Evolutionary conservation across 768 basidiomycete species (phyloP).

Genomic region (Mycena filopes): DNA sequence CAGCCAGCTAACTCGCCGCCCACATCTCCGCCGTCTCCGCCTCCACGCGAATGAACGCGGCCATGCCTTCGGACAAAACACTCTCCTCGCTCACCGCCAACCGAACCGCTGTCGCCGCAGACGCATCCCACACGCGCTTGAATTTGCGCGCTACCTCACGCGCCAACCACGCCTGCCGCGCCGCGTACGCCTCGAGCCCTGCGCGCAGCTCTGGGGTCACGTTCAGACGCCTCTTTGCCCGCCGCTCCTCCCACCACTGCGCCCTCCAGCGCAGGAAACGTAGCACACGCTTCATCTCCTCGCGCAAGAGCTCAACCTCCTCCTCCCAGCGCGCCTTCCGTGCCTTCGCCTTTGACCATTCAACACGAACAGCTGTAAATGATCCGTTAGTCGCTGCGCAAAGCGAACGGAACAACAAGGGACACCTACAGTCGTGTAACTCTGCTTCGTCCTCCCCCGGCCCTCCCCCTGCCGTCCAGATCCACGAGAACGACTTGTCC

Average conservation of each 20-base stretch:
- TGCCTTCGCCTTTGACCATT: constrained; percentile 34
- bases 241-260: background rate
- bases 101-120: background rate
- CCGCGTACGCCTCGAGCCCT: constrained; percentile 9
- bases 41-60: background rate
- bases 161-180: background rate
- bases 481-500: constrained; percentile 17
- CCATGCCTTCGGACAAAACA: background rate
- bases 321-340: constrained; percentile 31
- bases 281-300: constrained; percentile 33
- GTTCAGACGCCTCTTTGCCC: background rate
- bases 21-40: background rate
- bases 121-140: background rate
- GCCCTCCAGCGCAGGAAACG: background rate
- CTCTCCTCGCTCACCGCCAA: background rate
- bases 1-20: too few relatives aligned
- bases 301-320: constrained; percentile 33
- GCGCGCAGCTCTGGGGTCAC: background rate
- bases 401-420: too few relatives aligned
- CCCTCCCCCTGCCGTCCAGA: constrained; percentile 17
- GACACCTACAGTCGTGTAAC: constrained; percentile 24
- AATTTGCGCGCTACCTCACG: background rate
- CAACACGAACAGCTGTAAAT: constrained; percentile 29
- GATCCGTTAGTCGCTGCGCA: too few relatives aligned
- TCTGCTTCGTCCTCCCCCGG: constrained; percentile 11